Conservation (phyloP, 768 basidiomycete genomes). For the Dioszegia crocea region DNA sequence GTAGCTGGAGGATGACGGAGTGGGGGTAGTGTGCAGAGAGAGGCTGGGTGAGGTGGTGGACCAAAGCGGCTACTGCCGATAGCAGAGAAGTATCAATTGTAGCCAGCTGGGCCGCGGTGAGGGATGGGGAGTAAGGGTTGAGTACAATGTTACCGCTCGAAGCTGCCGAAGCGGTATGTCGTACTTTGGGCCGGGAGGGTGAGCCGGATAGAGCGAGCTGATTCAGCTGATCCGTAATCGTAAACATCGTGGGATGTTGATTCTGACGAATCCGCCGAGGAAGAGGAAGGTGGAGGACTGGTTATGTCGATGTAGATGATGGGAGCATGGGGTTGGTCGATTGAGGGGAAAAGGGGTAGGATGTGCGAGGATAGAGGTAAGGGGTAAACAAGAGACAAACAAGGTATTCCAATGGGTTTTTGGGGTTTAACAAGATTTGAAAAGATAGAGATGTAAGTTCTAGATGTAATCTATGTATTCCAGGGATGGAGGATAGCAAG, state of each 20-base stretch:
- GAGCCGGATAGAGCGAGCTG: neutral
- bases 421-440: neutral
- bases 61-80: constrained; percentile 32
- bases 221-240: neutral
- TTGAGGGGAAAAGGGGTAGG: neutral
- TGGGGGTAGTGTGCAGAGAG: constrained; percentile 33
- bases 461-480: neutral
- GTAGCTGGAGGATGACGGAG: constrained; percentile 21
- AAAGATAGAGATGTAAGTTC: neutral
- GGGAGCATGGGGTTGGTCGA: neutral
- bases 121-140: constrained; percentile 1
- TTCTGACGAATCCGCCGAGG: neutral
- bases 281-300: neutral
- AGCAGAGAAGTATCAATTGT: constrained; percentile 19
- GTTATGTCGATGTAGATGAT: neutral
- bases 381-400: constrained; percentile 8
- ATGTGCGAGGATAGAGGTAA: neutral
- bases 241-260: neutral
- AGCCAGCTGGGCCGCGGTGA: neutral
- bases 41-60: constrained; percentile 34
- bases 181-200: neutral
- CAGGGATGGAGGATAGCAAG: neutral
- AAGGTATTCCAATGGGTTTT: neutral
- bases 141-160: neutral
- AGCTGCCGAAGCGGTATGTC: neutral